phyloP scores from a whole-genome alignment of 768 basidiomycete species.

The Tylopilus subfusipes region DNA sequence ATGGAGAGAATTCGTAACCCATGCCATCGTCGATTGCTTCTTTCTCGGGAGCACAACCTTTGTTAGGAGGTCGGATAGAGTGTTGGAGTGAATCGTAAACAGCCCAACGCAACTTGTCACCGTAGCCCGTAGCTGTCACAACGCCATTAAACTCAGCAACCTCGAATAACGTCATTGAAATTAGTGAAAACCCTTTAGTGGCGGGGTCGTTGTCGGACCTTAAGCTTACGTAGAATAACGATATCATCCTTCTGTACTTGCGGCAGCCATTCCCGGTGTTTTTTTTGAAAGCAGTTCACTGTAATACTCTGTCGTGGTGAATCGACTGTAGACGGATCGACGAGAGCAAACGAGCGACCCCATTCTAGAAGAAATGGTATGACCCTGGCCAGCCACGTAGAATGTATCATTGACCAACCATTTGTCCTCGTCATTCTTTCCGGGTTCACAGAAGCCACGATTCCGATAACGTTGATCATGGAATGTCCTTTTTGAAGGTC shows the following conservation, averaged over 20 bases:
- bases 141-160: conserved; percentile 29
- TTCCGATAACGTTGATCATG: conserved; percentile 30
- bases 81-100: conserved; percentile 43
- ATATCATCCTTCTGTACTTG: conserved; percentile 45
- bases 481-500: conserved; percentile 12
- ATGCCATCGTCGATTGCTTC: conserved; percentile 31
- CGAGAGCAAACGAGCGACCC: conserved; percentile 41
- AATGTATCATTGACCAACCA: conserved; percentile 21
- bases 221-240: conserved; percentile 47
- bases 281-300: conserved; percentile 52
- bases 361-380: conserved; percentile 39
- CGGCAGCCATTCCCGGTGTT: conserved; percentile 49
- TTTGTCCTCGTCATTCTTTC: conserved; percentile 20
- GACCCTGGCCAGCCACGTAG: neutral
- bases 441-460: conserved; percentile 23
- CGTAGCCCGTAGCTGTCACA: conserved; percentile 42
- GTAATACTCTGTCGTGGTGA: conserved; percentile 24
- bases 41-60: conserved; percentile 36
- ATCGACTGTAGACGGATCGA: conserved; percentile 49
- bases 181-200: neutral
- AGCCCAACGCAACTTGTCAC: conserved; percentile 51
- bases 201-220: conserved; percentile 34
- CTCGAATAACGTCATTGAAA: conserved; percentile 23
- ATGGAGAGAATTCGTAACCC: conserved; percentile 43
- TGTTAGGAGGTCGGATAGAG: conserved; percentile 36